A percentile compares a stretch with the other conserved stretches of the same genome.
Evolutionary conservation across 768 basidiomycete species (phyloP).

Genomic region (Mycena chlorophos): DNA sequence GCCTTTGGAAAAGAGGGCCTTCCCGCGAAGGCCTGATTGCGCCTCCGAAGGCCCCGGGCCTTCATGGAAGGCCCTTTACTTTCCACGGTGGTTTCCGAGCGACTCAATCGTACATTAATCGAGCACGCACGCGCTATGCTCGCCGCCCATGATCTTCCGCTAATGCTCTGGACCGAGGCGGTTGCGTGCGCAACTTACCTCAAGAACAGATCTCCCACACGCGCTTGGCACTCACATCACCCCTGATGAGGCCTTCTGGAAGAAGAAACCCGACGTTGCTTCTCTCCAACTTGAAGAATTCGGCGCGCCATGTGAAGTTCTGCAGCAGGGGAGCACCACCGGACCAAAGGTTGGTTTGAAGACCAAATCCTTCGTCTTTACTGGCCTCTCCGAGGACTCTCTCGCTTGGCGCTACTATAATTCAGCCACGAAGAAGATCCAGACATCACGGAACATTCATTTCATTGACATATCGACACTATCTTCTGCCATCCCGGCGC

Average conservation of each 20-base stretch:
- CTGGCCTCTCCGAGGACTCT: slow-evolving; percentile 21
- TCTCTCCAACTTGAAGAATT: background rate
- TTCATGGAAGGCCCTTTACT: too few species aligned
- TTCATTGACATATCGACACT: background rate
- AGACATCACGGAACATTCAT: slow-evolving; percentile 21
- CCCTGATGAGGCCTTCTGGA: slow-evolving; percentile 20
- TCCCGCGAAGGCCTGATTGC: too few species aligned
- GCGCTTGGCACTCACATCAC: slow-evolving; percentile 3
- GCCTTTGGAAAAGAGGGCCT: too few species aligned
- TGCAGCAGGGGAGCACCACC: background rate
- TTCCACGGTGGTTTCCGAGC: too few species aligned
- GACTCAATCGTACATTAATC: slow-evolving; percentile 25
- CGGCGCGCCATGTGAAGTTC: slow-evolving; percentile 1
- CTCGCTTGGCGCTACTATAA: slow-evolving; percentile 16
- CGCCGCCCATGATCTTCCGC: slow-evolving; percentile 5
- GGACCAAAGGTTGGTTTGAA: slow-evolving; percentile 5
- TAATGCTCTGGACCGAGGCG: slow-evolving; percentile 24
- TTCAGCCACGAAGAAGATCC: slow-evolving; percentile 10
- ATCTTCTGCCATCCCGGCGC: background rate
- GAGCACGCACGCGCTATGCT: slow-evolving; percentile 26
- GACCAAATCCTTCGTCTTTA: slow-evolving; percentile 9
- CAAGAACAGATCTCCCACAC: slow-evolving; percentile 18
- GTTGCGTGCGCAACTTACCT: slow-evolving; percentile 26
- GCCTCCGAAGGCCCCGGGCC: too few species aligned
- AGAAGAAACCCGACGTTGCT: slow-evolving; percentile 19